Evolutionary conservation across 1,284 basidiomycete species (phyloP).

Genomic region (Ustilago xerochloae): DNA sequence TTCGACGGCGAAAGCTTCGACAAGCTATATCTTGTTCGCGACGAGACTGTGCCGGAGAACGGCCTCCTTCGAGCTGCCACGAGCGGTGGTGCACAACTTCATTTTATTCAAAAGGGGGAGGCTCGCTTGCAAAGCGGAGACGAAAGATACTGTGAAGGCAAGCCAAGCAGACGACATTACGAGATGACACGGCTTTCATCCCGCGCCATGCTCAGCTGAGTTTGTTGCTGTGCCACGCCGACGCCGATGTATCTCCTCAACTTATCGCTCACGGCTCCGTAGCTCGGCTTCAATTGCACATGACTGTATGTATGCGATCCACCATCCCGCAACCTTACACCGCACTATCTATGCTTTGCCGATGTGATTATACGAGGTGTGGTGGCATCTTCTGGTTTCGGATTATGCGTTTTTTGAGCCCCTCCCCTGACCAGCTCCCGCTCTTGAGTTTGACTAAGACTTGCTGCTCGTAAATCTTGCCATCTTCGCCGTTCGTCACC

Average conservation of each 20-base stretch:
- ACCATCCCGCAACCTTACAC: too few species aligned
- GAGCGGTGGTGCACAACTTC: too few species aligned
- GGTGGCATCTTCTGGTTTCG: background rate
- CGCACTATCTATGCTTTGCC: background rate
- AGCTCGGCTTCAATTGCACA: background rate
- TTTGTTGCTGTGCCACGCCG: background rate
- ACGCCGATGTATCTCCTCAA: background rate
- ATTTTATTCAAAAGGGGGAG: background rate
- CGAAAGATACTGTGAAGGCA: background rate
- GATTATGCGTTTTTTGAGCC: too few species aligned
- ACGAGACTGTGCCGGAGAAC: too few species aligned
- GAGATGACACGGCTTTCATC: background rate
- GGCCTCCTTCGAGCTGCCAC: too few species aligned
- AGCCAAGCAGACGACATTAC: background rate
- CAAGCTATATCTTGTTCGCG: too few species aligned
- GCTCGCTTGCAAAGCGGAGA: background rate
- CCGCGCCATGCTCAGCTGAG: background rate
- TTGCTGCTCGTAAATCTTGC: too few species aligned
- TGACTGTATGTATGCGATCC: background rate
- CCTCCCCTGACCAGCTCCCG: too few species aligned
- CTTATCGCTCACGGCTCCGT: too few species aligned
- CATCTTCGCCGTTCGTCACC: too few species aligned
- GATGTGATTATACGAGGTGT: background rate
- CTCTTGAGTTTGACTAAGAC: too few species aligned
- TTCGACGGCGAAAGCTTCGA: too few species aligned